These are phyloP conservation scores for Erodium moschatum DNA, from an alignment of 441 rosid genomes.

Conservation along the genomic window DNA sequence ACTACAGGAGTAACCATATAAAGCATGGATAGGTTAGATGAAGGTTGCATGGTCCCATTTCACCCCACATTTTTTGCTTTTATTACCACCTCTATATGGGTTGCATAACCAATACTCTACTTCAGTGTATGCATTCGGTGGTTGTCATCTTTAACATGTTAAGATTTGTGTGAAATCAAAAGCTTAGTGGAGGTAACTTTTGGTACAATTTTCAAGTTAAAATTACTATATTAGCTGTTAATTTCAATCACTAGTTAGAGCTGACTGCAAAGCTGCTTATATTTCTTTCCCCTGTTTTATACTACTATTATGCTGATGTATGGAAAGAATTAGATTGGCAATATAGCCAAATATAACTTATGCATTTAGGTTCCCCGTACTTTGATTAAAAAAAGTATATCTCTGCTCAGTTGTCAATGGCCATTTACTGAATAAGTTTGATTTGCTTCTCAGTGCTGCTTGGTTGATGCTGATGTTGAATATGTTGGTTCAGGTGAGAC, in stretches of 20 bases:
- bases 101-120: neutral
- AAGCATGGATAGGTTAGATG: neutral
- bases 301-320: neutral
- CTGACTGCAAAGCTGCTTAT: neutral
- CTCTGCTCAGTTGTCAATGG: neutral
- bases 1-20: neutral
- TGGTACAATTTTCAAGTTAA: neutral
- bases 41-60: neutral
- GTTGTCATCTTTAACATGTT: neutral
- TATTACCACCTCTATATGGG: neutral
- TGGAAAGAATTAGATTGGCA: neutral
- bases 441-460: neutral
- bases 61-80: neutral
- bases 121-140: neutral
- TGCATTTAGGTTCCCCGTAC: neutral
- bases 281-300: neutral
- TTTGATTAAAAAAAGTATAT: neutral
- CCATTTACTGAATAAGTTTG: neutral
- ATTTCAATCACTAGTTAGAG: neutral
- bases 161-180: neutral
- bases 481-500: conserved; percentile 48
- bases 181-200: neutral
- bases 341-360: neutral
- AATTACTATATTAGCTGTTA: neutral
- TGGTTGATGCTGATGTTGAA: neutral